phyloP scores from a whole-genome alignment of 2,329 filamentous ascomycete species.

The Didymella arachidicola region DNA sequence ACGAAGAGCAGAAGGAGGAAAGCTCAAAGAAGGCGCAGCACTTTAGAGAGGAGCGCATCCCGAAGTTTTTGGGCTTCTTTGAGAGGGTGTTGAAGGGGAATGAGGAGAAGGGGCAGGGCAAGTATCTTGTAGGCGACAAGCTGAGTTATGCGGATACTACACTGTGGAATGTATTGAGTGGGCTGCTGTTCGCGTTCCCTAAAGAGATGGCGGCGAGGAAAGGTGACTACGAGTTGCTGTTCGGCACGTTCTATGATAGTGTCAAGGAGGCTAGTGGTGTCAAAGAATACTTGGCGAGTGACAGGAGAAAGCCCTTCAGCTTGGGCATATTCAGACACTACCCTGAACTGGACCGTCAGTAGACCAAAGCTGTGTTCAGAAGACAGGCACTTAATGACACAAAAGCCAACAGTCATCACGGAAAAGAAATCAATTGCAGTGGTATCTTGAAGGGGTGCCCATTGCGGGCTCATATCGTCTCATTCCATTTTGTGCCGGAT shows the following conservation, averaged over 20 bases:
- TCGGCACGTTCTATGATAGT: constrained; percentile 66
- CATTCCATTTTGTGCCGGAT: constrained; percentile 50
- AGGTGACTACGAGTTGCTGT: constrained; percentile 67
- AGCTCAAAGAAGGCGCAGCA: constrained; percentile 64
- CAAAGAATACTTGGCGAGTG: constrained; percentile 73
- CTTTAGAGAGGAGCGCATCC: constrained; percentile 68
- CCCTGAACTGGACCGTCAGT: constrained; percentile 70
- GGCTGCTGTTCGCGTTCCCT: constrained; percentile 71
- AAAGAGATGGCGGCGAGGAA: constrained; percentile 67
- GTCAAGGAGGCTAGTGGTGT: constrained; percentile 70
- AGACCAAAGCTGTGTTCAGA: constrained; percentile 5
- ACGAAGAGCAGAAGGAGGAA: constrained; percentile 78
- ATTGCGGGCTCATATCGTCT: constrained; percentile 47
- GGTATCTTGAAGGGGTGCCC: constrained; percentile 47
- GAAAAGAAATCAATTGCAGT: constrained; percentile 46
- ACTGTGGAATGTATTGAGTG: constrained; percentile 70
- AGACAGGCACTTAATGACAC: background rate
- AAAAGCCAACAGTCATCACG: constrained; percentile 34
- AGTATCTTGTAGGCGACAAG: constrained; percentile 70
- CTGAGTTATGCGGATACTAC: constrained; percentile 78
- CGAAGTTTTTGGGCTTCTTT: constrained; percentile 77
- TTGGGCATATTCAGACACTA: constrained; percentile 76
- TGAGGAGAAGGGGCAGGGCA: constrained; percentile 62
- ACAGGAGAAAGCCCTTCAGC: constrained; percentile 67
- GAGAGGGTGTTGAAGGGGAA: constrained; percentile 69